Evolutionary conservation across 495 filamentous ascomycete genomes (phyloP), one percentile per base, ranked within the genome.

Genomic region (Tetracladium setigerum): DNA sequence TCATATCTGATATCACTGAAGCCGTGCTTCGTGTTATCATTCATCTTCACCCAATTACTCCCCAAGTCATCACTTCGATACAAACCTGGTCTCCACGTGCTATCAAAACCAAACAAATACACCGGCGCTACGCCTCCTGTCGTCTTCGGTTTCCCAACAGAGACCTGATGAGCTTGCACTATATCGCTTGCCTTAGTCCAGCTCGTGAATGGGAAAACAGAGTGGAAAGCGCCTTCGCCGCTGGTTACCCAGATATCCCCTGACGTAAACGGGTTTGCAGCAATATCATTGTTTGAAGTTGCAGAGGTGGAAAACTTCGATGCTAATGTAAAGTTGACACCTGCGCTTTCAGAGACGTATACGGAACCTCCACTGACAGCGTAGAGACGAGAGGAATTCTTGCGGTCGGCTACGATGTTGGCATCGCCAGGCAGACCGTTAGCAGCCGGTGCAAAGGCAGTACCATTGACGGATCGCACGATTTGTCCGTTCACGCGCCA

Each of bases 181-280:
- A 27, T 27, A 7, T 27, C 22, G 22, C 7, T 27, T 27, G 22
- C 22, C 4, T 67, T 56, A 15, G 61, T 41, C 0, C 60, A 61
- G 44, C 73, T 78, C 5, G 63, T 68, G 11, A 48, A 52, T 12
- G 74, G 74, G 30, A 54, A 76, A 52, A 62, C 67, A n/a, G 65
- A 70, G 47, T 67, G 66, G 64, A 74, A 75, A 38, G 78, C 56
- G 19, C 75, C 75, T 2, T 38, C 58, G 30, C 74, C 62, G 15
- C 72, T 76, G 36, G 71, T 71, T 9, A 70, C 68, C 65, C 63
- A 76, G 14, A 79, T 59, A 42, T 77, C 73, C 22, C 75, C 75
- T 0, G 70, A 63, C 7, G 58, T 55, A 18, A 57, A 58, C 15
- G 72, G 73, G 46, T 75, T 69, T 1, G 67, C 67, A 8, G 56